Conservation (phyloP, 441 rosid genomes). For the Mallotus repandus region DNA sequence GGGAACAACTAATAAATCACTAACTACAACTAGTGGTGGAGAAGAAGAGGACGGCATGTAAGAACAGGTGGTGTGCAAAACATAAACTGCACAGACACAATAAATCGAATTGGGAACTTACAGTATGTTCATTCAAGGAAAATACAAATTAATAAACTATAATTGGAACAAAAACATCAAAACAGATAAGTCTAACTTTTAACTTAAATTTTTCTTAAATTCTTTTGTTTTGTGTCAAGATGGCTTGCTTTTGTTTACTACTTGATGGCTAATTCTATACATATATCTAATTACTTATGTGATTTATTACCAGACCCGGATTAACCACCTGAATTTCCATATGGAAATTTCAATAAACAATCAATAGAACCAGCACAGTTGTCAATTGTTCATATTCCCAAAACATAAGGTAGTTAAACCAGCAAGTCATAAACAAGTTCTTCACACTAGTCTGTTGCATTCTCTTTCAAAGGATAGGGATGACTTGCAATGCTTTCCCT, state of each 20-base stretch:
- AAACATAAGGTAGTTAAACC: neutral
- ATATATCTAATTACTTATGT: neutral
- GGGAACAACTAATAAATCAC: neutral
- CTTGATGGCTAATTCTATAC: neutral
- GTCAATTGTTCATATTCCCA: neutral
- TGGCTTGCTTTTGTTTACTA: neutral
- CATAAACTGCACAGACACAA: neutral
- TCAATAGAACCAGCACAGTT: neutral
- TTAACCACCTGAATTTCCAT: neutral
- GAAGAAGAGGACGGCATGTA: neutral
- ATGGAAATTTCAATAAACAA: neutral
- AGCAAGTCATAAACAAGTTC: neutral
- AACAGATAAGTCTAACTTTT: neutral
- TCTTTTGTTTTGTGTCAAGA: neutral
- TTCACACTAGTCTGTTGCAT: neutral
- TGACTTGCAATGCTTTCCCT: no score
- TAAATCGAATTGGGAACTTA: neutral
- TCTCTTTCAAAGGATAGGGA: neutral
- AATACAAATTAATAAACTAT: neutral
- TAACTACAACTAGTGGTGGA: neutral
- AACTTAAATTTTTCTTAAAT: neutral
- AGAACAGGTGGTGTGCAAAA: neutral
- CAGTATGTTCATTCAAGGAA: neutral
- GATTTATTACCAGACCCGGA: neutral
- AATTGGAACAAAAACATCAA: neutral